phyloP scores from a whole-genome alignment of 2,329 filamentous ascomycete genomes.

The Boeremia exigua region DNA sequence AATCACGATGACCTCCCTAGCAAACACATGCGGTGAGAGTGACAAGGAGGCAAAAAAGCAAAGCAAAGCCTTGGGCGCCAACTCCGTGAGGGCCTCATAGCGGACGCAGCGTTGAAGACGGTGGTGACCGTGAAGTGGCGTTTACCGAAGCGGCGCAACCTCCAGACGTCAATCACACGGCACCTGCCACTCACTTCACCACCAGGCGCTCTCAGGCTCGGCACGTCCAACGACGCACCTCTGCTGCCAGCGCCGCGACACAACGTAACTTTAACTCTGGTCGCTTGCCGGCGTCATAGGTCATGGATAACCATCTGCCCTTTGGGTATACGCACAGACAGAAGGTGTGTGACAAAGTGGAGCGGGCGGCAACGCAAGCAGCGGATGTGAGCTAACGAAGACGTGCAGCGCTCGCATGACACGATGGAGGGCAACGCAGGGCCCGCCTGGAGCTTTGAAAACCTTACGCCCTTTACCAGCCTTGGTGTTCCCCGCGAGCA shows the following conservation, averaged over 20 bases:
- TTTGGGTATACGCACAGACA: slow-evolving; percentile 43
- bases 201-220: slow-evolving; percentile 2
- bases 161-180: slow-evolving; percentile 3
- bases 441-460: slow-evolving; percentile 33
- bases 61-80: neutral
- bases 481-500: slow-evolving; percentile 15
- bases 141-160: slow-evolving; percentile 12
- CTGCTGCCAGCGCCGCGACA: neutral
- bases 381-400: slow-evolving; percentile 8
- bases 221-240: slow-evolving; percentile 3
- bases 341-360: slow-evolving; percentile 38
- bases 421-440: slow-evolving; percentile 41
- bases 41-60: neutral
- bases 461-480: slow-evolving; percentile 14
- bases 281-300: slow-evolving; percentile 17
- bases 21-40: neutral
- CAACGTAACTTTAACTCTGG: neutral
- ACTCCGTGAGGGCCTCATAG: neutral
- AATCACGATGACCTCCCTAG: neutral
- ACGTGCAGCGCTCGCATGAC: slow-evolving; percentile 42
- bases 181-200: slow-evolving; percentile 5
- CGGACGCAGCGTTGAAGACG: neutral
- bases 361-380: slow-evolving; percentile 20
- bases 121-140: slow-evolving; percentile 16
- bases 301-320: slow-evolving; percentile 38